A percentile compares a stretch with the other conserved stretches of the same genome.
Conservation (phyloP, 2,329 filamentous ascomycete genomes). For the Sclerotinia minor region DNA sequence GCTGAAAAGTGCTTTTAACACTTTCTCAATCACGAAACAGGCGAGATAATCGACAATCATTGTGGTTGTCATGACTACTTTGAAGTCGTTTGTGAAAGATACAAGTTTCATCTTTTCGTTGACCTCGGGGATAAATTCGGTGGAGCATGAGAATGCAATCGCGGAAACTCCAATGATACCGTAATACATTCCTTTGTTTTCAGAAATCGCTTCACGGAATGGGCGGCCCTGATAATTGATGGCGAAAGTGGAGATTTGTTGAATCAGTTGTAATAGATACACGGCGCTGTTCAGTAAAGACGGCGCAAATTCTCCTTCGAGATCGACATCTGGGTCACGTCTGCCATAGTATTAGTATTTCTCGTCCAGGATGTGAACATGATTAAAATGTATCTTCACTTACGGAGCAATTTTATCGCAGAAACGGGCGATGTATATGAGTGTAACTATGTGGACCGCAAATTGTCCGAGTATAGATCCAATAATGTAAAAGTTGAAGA, state of each 20-base stretch:
- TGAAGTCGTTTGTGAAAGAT: conserved; percentile 86
- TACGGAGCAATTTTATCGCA: conserved; percentile 85
- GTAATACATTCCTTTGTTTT: conserved; percentile 96
- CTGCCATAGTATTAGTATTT: conserved; percentile 42
- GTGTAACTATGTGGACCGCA: conserved; percentile 87
- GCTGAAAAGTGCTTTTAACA: conserved; percentile 81
- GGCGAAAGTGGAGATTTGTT: conserved; percentile 97
- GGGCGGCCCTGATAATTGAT: conserved; percentile 99
- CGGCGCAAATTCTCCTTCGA: conserved; percentile 91
- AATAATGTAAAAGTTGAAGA: conserved; percentile 99
- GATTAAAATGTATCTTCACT: conserved; percentile 44
- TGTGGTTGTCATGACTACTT: conserved; percentile 74
- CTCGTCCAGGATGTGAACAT: not conserved
- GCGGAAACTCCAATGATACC: conserved; percentile 86
- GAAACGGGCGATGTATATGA: conserved; percentile 90
- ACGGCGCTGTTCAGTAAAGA: conserved; percentile 95
- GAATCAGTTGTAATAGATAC: conserved; percentile 95
- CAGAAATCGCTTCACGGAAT: conserved; percentile 92
- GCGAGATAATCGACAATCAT: conserved; percentile 87
- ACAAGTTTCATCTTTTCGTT: conserved; percentile 93
- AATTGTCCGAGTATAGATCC: conserved; percentile 97
- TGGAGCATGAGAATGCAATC: conserved; percentile 91
- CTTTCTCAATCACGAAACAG: conserved; percentile 85
- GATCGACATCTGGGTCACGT: conserved; percentile 67
- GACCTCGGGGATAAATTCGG: conserved; percentile 92